phyloP scores from a whole-genome alignment of 257 asterid species.

The Cruciata laevipes region DNA sequence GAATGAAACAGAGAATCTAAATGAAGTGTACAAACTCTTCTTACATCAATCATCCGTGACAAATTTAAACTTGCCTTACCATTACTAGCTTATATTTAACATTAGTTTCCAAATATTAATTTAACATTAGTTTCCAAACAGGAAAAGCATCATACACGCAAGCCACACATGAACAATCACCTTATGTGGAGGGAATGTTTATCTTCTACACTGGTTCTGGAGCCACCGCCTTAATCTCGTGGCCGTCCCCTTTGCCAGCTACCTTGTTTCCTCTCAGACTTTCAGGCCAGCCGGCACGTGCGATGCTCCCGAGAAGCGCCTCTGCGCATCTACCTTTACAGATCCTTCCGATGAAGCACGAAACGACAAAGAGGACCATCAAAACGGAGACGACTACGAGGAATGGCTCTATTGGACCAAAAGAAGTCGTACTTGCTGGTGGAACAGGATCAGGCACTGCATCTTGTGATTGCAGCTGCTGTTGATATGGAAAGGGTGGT shows the following conservation, averaged over 20 bases:
- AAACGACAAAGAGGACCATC: conserved; percentile 22
- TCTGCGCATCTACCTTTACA: conserved; percentile 16
- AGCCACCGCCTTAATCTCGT: background rate
- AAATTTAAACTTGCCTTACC: background rate
- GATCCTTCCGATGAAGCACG: conserved; percentile 26
- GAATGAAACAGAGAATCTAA: no score
- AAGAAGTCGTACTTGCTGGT: conserved; percentile 10
- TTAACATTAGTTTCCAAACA: background rate
- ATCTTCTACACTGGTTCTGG: background rate
- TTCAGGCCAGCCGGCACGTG: conserved; percentile 14
- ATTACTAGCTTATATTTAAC: no score
- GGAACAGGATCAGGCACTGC: conserved; percentile 16
- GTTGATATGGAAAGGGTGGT: conserved; percentile 23
- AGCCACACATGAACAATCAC: no score
- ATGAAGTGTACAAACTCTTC: no score
- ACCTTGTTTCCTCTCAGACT: conserved; percentile 17
- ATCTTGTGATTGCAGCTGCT: conserved; percentile 17
- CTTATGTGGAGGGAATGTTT: background rate
- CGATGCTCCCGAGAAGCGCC: conserved; percentile 15
- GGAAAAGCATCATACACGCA: background rate
- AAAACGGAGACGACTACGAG: conserved; percentile 33
- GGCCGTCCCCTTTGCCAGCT: background rate
- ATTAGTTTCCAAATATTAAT: no score
- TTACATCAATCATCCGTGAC: background rate
- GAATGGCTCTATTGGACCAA: conserved; percentile 34